Conservation (phyloP, 2,329 filamentous ascomycete genomes). For the Rhytidhysteron rufulum region DNA sequence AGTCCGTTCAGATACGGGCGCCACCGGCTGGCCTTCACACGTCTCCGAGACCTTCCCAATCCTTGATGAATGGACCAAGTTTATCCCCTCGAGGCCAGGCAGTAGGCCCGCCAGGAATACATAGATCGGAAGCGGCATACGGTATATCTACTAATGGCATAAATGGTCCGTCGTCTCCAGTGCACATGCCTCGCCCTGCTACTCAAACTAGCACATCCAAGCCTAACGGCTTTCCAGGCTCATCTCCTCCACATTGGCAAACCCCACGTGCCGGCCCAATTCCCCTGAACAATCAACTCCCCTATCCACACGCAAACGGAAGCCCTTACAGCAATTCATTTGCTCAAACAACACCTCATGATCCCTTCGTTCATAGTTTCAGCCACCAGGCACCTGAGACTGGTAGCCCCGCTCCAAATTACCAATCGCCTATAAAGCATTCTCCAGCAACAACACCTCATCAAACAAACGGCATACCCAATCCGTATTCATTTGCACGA, state of each 20-base stretch:
- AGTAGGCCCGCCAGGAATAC: slow-evolving; percentile 40
- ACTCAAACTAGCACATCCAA: slow-evolving; percentile 11
- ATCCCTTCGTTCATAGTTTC: slow-evolving; percentile 23
- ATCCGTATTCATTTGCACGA: slow-evolving; percentile 28
- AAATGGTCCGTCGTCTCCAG: slow-evolving; percentile 25
- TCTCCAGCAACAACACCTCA: slow-evolving; percentile 32
- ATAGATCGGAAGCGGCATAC: slow-evolving; percentile 33
- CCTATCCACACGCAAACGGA: slow-evolving; percentile 24
- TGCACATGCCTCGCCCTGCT: no score
- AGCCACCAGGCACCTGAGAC: slow-evolving; percentile 25
- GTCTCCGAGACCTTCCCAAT: slow-evolving; percentile 18
- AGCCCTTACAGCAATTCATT: slow-evolving; percentile 26
- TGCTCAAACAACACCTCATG: slow-evolving; percentile 9
- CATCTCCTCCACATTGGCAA: slow-evolving; percentile 31
- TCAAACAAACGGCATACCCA: slow-evolving; percentile 27
- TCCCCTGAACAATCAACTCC: slow-evolving; percentile 22
- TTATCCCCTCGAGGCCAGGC: slow-evolving; percentile 43
- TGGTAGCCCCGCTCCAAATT: slow-evolving; percentile 13
- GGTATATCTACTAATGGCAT: slow-evolving; percentile 25
- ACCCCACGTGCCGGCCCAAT: slow-evolving; percentile 17
- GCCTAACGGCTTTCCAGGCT: slow-evolving; percentile 23
- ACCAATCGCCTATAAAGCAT: slow-evolving; percentile 32
- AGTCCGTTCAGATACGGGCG: slow-evolving; percentile 19
- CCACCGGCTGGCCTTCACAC: slow-evolving; percentile 8
- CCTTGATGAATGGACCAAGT: slow-evolving; percentile 41